Percentiles rank a stretch among this genome's conserved stretches.
Conservation (phyloP, 768 basidiomycete species). For the Hypsizygus marmoreus region DNA sequence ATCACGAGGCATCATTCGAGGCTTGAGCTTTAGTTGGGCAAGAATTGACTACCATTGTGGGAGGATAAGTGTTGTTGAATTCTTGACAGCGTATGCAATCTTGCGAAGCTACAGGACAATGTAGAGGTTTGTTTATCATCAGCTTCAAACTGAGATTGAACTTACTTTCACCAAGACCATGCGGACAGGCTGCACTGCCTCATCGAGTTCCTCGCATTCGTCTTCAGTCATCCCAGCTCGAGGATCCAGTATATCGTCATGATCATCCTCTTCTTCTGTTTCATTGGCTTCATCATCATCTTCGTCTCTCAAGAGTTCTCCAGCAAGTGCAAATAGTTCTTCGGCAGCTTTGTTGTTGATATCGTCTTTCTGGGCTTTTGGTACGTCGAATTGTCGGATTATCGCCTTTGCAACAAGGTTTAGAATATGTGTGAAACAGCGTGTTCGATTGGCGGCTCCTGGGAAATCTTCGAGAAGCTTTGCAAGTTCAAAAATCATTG, state of each 20-base stretch:
- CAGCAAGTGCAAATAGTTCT: too few relatives aligned
- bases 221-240: not conserved
- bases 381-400: conserved; percentile 6
- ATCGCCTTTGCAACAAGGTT: conserved; percentile 11
- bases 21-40: too few relatives aligned
- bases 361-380: not conserved
- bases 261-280: too few relatives aligned
- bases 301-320: too few relatives aligned
- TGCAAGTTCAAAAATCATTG: conserved; percentile 31
- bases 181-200: not conserved
- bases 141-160: conserved; percentile 3
- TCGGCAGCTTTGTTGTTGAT: not conserved
- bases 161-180: too few relatives aligned
- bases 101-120: conserved; percentile 19
- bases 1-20: conserved; percentile 36
- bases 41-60: conserved; percentile 19
- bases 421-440: conserved; percentile 12
- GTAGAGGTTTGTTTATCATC: not conserved
- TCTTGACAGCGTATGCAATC: conserved; percentile 20
- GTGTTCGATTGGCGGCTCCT: conserved; percentile 28
- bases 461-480: conserved; percentile 22
- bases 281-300: too few relatives aligned
- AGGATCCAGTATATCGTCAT: too few relatives aligned
- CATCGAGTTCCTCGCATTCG: not conserved
- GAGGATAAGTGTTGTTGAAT: conserved; percentile 20